phyloP scores from a whole-genome alignment of 176 grass and related monocot genomes.

The Poa pratensis region DNA sequence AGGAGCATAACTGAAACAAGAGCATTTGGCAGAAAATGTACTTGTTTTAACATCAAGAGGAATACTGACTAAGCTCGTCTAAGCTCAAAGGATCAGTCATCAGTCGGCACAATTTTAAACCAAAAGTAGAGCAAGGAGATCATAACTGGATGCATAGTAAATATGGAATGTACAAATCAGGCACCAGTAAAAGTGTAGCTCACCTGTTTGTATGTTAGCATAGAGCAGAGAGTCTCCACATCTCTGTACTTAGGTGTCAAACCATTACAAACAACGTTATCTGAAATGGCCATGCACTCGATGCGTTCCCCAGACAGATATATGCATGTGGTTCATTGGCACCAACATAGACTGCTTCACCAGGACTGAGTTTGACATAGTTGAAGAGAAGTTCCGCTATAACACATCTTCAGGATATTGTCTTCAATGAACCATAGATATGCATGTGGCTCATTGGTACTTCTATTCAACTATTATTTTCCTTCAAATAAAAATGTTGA shows the following conservation, averaged over 20 bases:
- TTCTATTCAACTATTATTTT: too few relatives aligned
- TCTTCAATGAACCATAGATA: neutral
- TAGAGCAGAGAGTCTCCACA: conserved; percentile 82
- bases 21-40: neutral
- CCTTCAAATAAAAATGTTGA: too few relatives aligned
- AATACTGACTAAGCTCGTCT: neutral
- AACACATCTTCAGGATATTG: conserved; percentile 77
- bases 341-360: conserved; percentile 81
- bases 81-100: neutral
- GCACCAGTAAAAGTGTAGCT: neutral
- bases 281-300: conserved; percentile 90
- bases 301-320: conserved; percentile 89
- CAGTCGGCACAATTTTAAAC: neutral
- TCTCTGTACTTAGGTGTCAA: conserved; percentile 90
- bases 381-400: conserved; percentile 76
- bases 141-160: neutral
- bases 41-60: conserved; percentile 4
- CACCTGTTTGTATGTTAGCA: conserved; percentile 95
- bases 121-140: neutral
- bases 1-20: neutral
- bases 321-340: conserved; percentile 92
- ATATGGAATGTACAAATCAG: neutral
- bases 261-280: conserved; percentile 88
- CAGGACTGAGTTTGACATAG: conserved; percentile 81
- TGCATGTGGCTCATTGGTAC: too few relatives aligned